Evolutionary conservation across 2,329 filamentous ascomycete species (phyloP), one percentile per base, ranked within the genome.

Genomic region (Paecilomyces fulvus): DNA sequence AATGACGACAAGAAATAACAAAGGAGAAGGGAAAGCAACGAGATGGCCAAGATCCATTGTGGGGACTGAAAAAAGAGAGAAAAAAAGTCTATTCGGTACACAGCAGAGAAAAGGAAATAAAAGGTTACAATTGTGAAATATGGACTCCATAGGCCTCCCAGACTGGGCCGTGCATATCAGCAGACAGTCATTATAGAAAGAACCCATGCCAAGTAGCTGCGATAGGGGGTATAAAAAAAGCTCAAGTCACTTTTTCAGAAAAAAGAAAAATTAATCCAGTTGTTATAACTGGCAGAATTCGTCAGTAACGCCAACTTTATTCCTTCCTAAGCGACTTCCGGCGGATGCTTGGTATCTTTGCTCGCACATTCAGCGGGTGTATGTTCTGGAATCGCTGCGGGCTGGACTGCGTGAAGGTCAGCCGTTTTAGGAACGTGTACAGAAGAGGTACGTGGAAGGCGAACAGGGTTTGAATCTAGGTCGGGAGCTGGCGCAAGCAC

Each of bases 401-500:
- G 37, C n/a, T n/a, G 14, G 37, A 43, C 37, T 43, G n/a, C 17
- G 17, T 43, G 7, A n/a, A 17, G n/a, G 21, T 49, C 48, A 23
- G 48, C 25, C 48, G 20, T n/a, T 49, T 49, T 7, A 52, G 50
- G 25, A 12, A 61, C 64, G 51, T 57, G 64, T 48, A 74, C 59
- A 10, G 72, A 75, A 12, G 71, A 75, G n/a, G 71, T 73, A n/a
- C 70, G 70, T 3, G 70, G 70, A 52, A 72, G 71, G 8, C 65
- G 67, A 23, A 63, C 31, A 11, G 67, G 63, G 49, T 66, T 70
- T 10, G 66, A 56, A 21, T 68, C 66, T 17, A 72, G 60, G 23
- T 71, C 68, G 23, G 65, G 60, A 33, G 66, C 64, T 52, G 72
- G 68, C 5, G 69, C 67, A 23, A 73, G 68, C 30, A 59, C 53